Base-by-base conservation (phyloP, 257 asterid genomes). In the Cinchona pubescens region DNA sequence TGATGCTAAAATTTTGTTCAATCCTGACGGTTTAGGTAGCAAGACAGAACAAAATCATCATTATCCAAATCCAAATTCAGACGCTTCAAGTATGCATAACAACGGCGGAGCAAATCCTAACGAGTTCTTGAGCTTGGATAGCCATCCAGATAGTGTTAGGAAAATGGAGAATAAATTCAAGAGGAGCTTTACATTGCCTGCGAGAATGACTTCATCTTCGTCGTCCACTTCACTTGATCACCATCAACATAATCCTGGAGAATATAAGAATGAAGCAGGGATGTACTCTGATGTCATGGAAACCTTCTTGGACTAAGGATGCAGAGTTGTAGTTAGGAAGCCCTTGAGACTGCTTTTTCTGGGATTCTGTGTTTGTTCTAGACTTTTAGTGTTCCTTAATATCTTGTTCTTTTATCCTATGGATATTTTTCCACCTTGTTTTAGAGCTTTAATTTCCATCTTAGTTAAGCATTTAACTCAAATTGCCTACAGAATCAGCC, bases 261-360 rank as follows among this genome's bases (percentile, higher is more conserved):
- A 92, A 74, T 88, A 89, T 79, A 79, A 94, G 85, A 85, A 83
- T 58, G 96, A 88, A 72, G 82, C 81, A 0, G 97, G 90, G 78
- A 87, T 92, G 96, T 92, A 87, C 76, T 77, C 90, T 3, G 99
- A 94, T 82, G 96, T 87, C 55, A 92, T 94, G 99, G 99, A 89
- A 72, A 88, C 87, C 79, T 89, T 88, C 92, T 82, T 92, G 97
- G 64, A 35, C 59, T 68, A 63, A 71, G 62, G 73, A 73, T 38
- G 71, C 53, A 56, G 21, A 75, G 76, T 78, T 85, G 88, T 84
- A 83, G 82, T 76, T 87, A 78, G 82, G 75, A 71, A 77, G 78
- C 75, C 79, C 46, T 71, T 60, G 69, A 70, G 75, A 49, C 59
- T 81, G 78, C 79, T 15, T 35, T 79, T 79, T 56, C 53, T 55